Percentiles rank a stretch among this genome's conserved stretches.
Conservation (phyloP, 371 early-diverging fungal genomes). For the Batkoa obscura region DNA sequence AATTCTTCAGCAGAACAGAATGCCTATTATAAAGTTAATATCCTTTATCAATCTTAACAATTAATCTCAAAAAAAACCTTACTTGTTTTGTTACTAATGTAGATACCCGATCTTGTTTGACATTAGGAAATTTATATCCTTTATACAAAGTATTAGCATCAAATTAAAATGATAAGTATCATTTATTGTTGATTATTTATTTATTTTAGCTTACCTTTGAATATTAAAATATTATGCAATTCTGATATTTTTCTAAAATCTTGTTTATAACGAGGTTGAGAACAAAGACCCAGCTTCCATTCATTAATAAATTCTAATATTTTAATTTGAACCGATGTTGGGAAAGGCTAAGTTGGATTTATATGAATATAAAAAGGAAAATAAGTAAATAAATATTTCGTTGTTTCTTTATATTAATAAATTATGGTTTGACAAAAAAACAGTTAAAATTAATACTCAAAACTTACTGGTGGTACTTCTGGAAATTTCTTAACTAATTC, state of each 20-base stretch:
- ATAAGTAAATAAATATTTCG: too few relatives aligned
- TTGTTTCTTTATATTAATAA: too few relatives aligned
- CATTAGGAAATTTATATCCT: constrained; percentile 74
- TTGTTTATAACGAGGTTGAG: constrained; percentile 59
- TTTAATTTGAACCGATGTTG: constrained; percentile 47
- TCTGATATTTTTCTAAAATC: constrained; percentile 81
- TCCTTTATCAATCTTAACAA: too few relatives aligned
- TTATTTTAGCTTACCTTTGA: constrained; percentile 19
- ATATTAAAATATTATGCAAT: constrained; percentile 69
- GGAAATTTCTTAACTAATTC: constrained; percentile 82
- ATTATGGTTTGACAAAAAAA: too few relatives aligned
- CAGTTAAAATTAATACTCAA: too few relatives aligned
- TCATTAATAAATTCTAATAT: constrained; percentile 81
- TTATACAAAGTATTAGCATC: too few relatives aligned
- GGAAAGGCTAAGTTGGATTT: constrained; percentile 7
- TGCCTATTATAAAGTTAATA: constrained; percentile 7
- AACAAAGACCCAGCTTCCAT: constrained; percentile 75
- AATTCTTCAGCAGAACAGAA: constrained; percentile 77
- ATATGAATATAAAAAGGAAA: too few relatives aligned
- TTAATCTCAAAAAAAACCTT: too few relatives aligned
- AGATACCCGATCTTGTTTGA: constrained; percentile 37
- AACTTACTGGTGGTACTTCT: constrained; percentile 36
- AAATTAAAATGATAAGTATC: too few relatives aligned
- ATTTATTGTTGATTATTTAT: too few relatives aligned
- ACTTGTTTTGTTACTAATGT: constrained; percentile 31